Evolutionary conservation across 139 green algal species (phyloP), one percentile per base, ranked within the genome.

Genomic region (Pleodorina starrii): DNA sequence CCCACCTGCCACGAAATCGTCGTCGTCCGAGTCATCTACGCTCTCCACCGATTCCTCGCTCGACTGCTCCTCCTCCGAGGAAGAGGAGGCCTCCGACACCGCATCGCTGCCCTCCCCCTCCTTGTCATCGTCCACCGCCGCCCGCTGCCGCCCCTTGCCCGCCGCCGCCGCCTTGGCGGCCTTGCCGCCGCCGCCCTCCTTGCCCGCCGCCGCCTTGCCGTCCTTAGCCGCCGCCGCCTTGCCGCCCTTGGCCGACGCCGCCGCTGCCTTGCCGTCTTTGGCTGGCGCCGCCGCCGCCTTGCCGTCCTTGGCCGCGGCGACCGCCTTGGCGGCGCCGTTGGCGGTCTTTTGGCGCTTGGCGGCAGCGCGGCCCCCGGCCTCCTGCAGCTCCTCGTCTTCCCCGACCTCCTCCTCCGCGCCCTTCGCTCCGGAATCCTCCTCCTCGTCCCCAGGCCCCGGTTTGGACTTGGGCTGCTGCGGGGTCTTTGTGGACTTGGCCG

Each of bases 1-100:
- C 72, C 72, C 9, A 80, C 72, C 72, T 35, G 72, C 42, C 23
- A 80, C 43, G 43, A 79, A 88, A 63, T 88, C 82, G 27, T 89
- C 84, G 36, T 89, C 84, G 4, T 82, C 84, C 3, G 36, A 59
- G 50, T 89, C 84, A 17, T 46, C 69, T 3, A 40, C 36, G 36
- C 42, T 76, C 43, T 63, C 80, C 40, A 36, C 81, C 25, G 38
- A 40, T n/a, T 68, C 57, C 66, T 80, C 66, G 21, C 5, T 35
- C 48, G 9, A 9, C 29, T 87, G 48, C 79, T 59, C 46, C 54
- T 74, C 43, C 43, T 78, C 60, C 29, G 57, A 38, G 0, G 38
- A 48, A 54, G 40, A 68, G 19, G 50, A 43, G 4, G 19, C 32
- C n/a, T 79, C 63, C 29, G 59, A 63, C 40, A 38, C 63, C 44